Base-by-base conservation (phyloP, 768 basidiomycete genomes). In the Kwoniella botswanensis region DNA sequence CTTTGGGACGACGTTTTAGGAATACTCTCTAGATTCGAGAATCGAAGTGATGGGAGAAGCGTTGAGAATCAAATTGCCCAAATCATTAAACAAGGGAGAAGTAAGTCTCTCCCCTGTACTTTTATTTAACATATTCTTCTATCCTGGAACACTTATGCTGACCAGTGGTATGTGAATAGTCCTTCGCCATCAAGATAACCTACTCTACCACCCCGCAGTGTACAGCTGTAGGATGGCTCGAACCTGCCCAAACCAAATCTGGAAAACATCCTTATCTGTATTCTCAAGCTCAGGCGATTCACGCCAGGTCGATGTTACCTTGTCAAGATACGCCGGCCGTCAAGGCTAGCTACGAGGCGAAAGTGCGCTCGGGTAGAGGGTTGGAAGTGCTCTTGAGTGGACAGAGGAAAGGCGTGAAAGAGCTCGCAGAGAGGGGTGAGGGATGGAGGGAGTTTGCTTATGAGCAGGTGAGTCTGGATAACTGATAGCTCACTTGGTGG, bases 281-380 rank as follows among this genome's bases (percentile, higher is more conserved):
- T 85, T 93, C 92, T 70, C 95, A 97, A 77, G 93, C 91, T 77
- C 94, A 97, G 74, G 93, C 95, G 70, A 96, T 94, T 74, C 91
- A 95, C 79, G 92, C 92, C 2, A 89, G 94, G 35, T 87, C 90
- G 3, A 83, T 96, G 53, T 87, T 88, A 0, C 94, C 94, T 2
- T 78, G 93, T 68, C 93, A 95, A 87, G 95, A 98, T 79, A 92
- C 91, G 0, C 92, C 95, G 2, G 91, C 91, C 1, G 89, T 92
- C 70, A 98, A 98, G 84, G 87, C 92, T 88, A 94, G 90, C n/a
- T 98, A 96, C 78, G 86, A 88, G n/a, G 93, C 95, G 0, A 86
- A 82, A 69, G 91, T 97, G 22, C 84, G 85, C 2, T 92, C 92
- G 0, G 86, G 89, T n/a, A 88, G 96, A 22, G 86, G 89, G n/a